Evolutionary conservation across 2,329 filamentous ascomycete species (phyloP).

Genomic region (Aspergillus cejpii): DNA sequence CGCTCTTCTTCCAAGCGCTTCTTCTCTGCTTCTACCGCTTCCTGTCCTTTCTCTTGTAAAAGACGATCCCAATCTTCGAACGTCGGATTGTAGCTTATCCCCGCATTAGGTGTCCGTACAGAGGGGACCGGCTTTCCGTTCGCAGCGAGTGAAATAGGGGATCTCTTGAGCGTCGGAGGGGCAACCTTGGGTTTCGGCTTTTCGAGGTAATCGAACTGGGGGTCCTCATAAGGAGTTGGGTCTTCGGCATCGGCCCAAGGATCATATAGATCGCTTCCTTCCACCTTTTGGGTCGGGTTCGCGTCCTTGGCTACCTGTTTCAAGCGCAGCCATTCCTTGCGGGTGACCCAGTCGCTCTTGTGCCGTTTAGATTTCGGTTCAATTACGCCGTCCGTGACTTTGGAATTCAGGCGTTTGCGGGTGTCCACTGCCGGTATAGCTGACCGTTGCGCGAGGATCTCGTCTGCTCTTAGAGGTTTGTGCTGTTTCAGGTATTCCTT

Average conservation of each 20-base stretch:
- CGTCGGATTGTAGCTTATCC: constrained; percentile 85
- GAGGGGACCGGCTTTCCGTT: constrained; percentile 73
- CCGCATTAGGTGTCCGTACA: constrained; percentile 69
- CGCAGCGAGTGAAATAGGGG: constrained; percentile 74
- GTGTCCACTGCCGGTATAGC: constrained; percentile 69
- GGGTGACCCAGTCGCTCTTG: constrained; percentile 71
- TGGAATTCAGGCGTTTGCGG: constrained; percentile 67
- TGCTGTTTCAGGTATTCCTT: constrained; percentile 59
- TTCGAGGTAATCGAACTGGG: constrained; percentile 59
- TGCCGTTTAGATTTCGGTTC: constrained; percentile 62
- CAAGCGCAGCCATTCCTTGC: constrained; percentile 74
- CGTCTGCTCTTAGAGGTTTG: constrained; percentile 80
- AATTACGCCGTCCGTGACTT: constrained; percentile 66
- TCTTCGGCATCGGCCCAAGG: constrained; percentile 61
- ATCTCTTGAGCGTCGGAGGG: constrained; percentile 67
- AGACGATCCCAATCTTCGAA: constrained; percentile 80
- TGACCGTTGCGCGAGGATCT: constrained; percentile 82
- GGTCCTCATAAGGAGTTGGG: constrained; percentile 41
- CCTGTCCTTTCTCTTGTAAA: constrained; percentile 65
- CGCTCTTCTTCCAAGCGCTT: constrained; percentile 62
- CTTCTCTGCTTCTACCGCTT: constrained; percentile 71
- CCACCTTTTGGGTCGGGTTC: constrained; percentile 45
- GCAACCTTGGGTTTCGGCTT: constrained; percentile 60
- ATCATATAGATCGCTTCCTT: constrained; percentile 60
- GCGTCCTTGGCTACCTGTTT: constrained; percentile 69